A percentile compares a stretch with the other conserved stretches of the same genome.
phyloP scores from a whole-genome alignment of 2,329 filamentous ascomycete genomes.

The Apiospora saccharicola region DNA sequence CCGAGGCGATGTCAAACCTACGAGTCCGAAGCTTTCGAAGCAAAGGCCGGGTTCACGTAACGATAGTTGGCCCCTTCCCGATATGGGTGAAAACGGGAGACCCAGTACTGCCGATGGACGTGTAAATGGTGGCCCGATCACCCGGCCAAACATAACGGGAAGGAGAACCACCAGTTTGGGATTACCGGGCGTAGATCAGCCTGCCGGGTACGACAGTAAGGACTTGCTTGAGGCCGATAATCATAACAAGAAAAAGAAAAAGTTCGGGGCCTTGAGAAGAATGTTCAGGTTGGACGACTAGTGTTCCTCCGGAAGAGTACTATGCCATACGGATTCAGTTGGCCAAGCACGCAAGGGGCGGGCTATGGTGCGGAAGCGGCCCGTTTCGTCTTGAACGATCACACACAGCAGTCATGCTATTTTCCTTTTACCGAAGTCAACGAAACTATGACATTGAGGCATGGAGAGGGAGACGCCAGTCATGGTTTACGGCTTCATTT shows the following conservation, averaged over 20 bases:
- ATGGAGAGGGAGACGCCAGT: not conserved
- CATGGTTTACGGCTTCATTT: slow-evolving; percentile 9
- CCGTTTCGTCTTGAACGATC: not conserved
- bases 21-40: slow-evolving; percentile 56
- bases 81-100: slow-evolving; percentile 39
- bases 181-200: slow-evolving; percentile 28
- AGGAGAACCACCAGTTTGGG: slow-evolving; percentile 40
- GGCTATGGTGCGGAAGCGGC: not conserved
- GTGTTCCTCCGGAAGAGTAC: slow-evolving; percentile 28
- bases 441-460: not conserved
- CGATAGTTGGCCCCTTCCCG: slow-evolving; percentile 59
- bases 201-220: slow-evolving; percentile 27
- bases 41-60: slow-evolving; percentile 46
- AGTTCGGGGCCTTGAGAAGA: slow-evolving; percentile 70
- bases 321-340: not conserved
- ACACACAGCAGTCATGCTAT: not conserved
- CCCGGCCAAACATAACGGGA: slow-evolving; percentile 31
- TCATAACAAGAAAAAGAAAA: slow-evolving; percentile 62
- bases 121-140: slow-evolving; percentile 30
- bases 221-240: slow-evolving; percentile 30
- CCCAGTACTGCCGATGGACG: slow-evolving; percentile 41
- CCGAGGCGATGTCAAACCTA: slow-evolving; percentile 43
- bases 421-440: not conserved
- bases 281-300: slow-evolving; percentile 66
- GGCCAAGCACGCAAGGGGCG: not conserved